Base-by-base conservation (phyloP, 257 asterid genomes). In the Nicotiana noctiflora region DNA sequence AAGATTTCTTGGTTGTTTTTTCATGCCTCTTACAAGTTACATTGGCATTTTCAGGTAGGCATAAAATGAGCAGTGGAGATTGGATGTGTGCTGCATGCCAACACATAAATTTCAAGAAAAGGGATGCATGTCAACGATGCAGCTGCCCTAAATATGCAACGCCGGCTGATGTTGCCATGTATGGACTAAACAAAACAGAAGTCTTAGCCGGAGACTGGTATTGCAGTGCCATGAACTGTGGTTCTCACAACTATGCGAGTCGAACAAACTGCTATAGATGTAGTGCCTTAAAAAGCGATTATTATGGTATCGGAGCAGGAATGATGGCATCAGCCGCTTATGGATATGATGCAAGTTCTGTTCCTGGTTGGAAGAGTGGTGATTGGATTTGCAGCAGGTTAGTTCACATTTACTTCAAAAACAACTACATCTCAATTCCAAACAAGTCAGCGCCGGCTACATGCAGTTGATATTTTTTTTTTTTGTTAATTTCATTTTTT, bases 11-110 rank as follows among this genome's bases (percentile, higher is more conserved):
- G 8, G 59, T 15, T n/a, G n/a, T 18, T 53, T 15, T 13, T 4
- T 53, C 59, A 15, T 61, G n/a, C 11, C 19, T 64, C 74, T 4
- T 5, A 13, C 15, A 53, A 14, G 11, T 51, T 59, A 1, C 72
- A 64, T 62, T n/a, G n/a, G n/a, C 27, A 8, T 52, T 49, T 12
- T 21, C 27, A 15, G 60, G 55, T 21, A 62, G 64, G 23, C 25
- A 75, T 76, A 84, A 27, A 75, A 93, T 91, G 94, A 92, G 90
- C 82, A 86, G 94, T 59, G 98, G 97, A 83, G 98, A 93, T 62
- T 93, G 97, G 97, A 87, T 89, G 94, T 92, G 98, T 60, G 89
- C 86, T 11, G 97, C 97, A 60, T 94, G 98, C 89, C 96, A 91
- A 62, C 96, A 94, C 83, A 56, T 88, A 8, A 94, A 92, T 55